Evolutionary conservation across 371 early-diverging fungal genomes (phyloP), one percentile per base, ranked within the genome.

Genomic region (Actinomortierella wolfii): DNA sequence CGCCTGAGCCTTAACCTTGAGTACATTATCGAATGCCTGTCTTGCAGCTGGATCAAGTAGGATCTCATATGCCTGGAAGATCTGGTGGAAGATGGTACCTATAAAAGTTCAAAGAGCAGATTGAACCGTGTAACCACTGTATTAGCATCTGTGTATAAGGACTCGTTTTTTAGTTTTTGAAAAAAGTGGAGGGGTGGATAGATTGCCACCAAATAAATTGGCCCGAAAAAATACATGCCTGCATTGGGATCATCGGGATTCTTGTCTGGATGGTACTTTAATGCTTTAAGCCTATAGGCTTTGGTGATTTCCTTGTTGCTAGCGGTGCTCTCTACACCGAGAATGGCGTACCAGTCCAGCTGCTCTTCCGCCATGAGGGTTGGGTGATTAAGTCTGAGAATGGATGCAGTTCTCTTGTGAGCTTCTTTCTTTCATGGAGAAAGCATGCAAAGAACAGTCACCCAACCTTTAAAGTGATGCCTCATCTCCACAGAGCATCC

Each of bases 241-340:
- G 95, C 96, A 26, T 86, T 81, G n/a, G 93, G 88, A 74, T 87
- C 88, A 21, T 49, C 49, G 1, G 83, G 82, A 67, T 95, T 95
- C 78, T 97, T 96, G 78, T 97, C 97, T 15, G 94, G 98, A 77
- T 98, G 99, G 68, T 83, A 94, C 77, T 91, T 91, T 56, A 95
- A 85, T 8, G 96, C 96, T 73, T 87, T 81, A 51, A 85, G 77
- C 60, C 94, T 92, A 80, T 96, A 99, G 23, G 94, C 94, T 68
- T 95, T 95, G 73, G 94, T 95, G 54, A 99, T 95, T 57, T 95
- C 92, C 20, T 87, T 85, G 24, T 88, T 81, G 2, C 94, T 89
- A 20, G 98, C 97, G 3, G 82, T 75, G 17, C 87, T 76, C 9
- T 79, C 54, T 3, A 98, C 88, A n/a, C 89, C 92, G 9, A 99